A percentile compares a stretch with the other conserved stretches of the same genome.
These are phyloP conservation scores for Fusarium brachygibbosum DNA, from an alignment of 2,329 filamentous ascomycete species.

Conservation along the genomic window DNA sequence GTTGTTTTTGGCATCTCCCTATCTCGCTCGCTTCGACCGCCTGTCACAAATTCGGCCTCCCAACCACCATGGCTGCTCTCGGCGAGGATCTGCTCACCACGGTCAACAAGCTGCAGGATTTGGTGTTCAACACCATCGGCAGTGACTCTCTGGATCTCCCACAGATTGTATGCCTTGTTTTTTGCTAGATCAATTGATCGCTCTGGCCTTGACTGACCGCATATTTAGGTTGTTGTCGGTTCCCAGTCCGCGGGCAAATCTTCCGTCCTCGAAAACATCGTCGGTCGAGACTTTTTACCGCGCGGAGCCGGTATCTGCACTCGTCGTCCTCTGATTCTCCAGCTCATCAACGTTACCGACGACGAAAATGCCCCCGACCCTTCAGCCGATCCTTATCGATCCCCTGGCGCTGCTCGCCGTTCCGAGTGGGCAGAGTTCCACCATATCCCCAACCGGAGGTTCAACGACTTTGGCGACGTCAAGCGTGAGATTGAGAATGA, in stretches of 20 bases:
- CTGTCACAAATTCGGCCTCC: constrained; percentile 34
- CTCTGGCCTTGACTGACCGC: constrained; percentile 33
- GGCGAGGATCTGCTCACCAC: constrained; percentile 95
- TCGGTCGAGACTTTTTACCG: constrained; percentile 96
- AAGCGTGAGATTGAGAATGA: constrained; percentile 98
- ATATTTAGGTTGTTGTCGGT: constrained; percentile 88
- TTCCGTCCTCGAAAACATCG: constrained; percentile 98
- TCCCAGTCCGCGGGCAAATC: constrained; percentile 99
- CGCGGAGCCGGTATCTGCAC: constrained; percentile 98
- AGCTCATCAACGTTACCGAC: constrained; percentile 95
- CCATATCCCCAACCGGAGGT: constrained; percentile 89
- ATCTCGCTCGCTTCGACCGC: constrained; percentile 15
- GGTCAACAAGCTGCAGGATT: constrained; percentile 97
- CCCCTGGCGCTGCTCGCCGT: constrained; percentile 76
- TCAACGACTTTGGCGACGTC: constrained; percentile 92
- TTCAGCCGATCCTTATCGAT: constrained; percentile 78
- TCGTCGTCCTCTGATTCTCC: constrained; percentile 91
- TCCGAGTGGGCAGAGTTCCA: constrained; percentile 95
- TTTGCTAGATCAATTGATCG: constrained; percentile 29
- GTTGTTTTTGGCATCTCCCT: constrained; percentile 32
- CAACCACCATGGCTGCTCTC: constrained; percentile 83
- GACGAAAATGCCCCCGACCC: constrained; percentile 77
- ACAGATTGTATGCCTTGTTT: constrained; percentile 82
- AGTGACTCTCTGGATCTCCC: constrained; percentile 97
- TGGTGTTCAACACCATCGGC: constrained; percentile 99